Conservation (phyloP, 1,284 basidiomycete genomes). For the Uromyces viciae-fabae region DNA sequence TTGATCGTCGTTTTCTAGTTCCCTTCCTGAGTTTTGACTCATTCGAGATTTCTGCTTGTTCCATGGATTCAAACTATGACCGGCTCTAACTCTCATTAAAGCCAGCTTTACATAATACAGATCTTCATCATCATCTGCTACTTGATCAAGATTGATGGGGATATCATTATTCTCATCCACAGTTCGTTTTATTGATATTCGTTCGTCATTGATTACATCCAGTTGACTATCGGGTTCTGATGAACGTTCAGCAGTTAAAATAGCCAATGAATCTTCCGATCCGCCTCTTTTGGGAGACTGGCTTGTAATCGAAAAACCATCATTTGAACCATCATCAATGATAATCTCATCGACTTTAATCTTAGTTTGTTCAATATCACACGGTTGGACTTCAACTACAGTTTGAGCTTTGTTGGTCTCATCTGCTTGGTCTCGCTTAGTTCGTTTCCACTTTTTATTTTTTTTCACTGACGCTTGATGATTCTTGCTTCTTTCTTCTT, state of each 20-base stretch:
- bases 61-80: constrained; percentile 49
- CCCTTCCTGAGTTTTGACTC: background rate
- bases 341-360: constrained; percentile 24
- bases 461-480: background rate
- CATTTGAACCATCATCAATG: background rate
- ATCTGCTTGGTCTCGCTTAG: constrained; percentile 26
- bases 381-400: constrained; percentile 15
- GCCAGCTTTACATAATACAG: constrained; percentile 75
- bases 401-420: constrained; percentile 42
- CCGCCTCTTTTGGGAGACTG: background rate
- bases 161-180: constrained; percentile 47
- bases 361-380: background rate
- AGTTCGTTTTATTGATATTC: no score
- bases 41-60: constrained; percentile 47
- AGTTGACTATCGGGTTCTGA: background rate
- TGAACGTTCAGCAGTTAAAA: background rate
- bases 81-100: constrained; percentile 56
- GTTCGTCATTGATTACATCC: no score
- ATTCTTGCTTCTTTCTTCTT: constrained; percentile 50
- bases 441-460: constrained; percentile 49
- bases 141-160: constrained; percentile 50
- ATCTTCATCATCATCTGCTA: constrained; percentile 88
- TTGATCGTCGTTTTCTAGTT: constrained; percentile 42
- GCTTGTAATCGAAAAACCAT: background rate
- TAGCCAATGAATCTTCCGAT: background rate